phyloP scores from a whole-genome alignment of 805 yeast genomes.

The Ogataea degrootiae region DNA sequence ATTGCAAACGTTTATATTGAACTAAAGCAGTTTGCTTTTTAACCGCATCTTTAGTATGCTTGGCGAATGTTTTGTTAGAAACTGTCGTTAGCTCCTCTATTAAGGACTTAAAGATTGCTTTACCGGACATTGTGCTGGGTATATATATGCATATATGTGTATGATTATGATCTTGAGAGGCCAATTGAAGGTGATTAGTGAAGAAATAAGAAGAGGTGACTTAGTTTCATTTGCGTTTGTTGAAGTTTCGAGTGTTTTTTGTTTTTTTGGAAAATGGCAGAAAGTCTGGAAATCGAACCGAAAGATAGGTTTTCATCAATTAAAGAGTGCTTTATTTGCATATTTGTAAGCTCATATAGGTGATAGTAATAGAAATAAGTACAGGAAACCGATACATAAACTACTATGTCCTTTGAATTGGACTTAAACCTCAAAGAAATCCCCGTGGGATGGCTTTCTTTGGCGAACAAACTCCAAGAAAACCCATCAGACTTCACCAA shows the following conservation, averaged over 20 bases:
- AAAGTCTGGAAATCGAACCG: no score
- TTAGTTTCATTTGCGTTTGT: no score
- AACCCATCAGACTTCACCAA: slow-evolving; percentile 30
- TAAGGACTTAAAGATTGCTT: slow-evolving; percentile 26
- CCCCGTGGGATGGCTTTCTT: slow-evolving; percentile 27
- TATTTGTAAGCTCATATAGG: no score
- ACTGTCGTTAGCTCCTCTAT: slow-evolving; percentile 37
- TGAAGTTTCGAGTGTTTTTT: no score
- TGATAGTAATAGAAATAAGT: no score
- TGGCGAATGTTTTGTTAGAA: slow-evolving; percentile 32
- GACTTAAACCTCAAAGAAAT: slow-evolving; percentile 15
- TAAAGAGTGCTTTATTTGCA: no score
- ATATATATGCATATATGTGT: neutral
- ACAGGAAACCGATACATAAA: neutral
- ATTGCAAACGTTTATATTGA: slow-evolving; percentile 44
- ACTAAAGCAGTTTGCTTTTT: slow-evolving; percentile 43
- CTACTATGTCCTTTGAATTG: slow-evolving; percentile 1
- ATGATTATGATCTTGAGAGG: neutral
- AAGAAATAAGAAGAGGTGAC: no score
- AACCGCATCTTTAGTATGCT: slow-evolving; percentile 36
- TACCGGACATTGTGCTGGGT: slow-evolving; percentile 19
- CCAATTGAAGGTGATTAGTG: neutral
- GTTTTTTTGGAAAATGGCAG: no score
- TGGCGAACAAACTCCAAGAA: slow-evolving; percentile 29
- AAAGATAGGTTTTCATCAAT: no score